Conservation (phyloP, 2,329 filamentous ascomycete species). For the Metarhizium anisopliae region DNA sequence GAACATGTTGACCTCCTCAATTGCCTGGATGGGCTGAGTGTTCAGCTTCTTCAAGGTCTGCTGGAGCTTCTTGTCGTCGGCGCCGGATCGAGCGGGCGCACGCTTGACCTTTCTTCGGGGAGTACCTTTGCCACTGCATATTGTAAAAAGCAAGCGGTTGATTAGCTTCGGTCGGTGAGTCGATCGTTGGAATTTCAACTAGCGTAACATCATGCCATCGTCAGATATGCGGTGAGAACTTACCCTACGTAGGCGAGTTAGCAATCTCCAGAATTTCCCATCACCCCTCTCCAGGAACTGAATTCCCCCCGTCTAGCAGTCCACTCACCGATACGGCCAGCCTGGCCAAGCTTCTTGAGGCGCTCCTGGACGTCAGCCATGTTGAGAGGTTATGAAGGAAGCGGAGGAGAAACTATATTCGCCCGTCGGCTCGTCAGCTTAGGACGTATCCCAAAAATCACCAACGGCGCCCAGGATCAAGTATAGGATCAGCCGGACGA, state of each 20-base stretch:
- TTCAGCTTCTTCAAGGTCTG: slow-evolving; percentile 97
- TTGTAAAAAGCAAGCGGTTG: slow-evolving; percentile 4
- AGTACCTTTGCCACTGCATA: slow-evolving; percentile 81
- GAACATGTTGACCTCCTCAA: slow-evolving; percentile 99
- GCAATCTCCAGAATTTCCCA: neutral
- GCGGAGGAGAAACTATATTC: slow-evolving; percentile 7
- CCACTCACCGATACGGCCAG: slow-evolving; percentile 58
- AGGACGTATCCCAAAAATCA: neutral
- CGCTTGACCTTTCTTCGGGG: slow-evolving; percentile 98
- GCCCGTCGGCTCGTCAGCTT: slow-evolving; percentile 8
- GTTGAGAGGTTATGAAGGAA: slow-evolving; percentile 25
- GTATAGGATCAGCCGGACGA: neutral
- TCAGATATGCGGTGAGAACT: slow-evolving; percentile 11
- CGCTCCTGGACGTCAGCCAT: slow-evolving; percentile 51
- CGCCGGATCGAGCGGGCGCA: slow-evolving; percentile 82
- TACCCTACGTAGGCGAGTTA: slow-evolving; percentile 23
- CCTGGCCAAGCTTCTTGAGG: slow-evolving; percentile 48
- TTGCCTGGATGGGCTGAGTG: slow-evolving; percentile 97
- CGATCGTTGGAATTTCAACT: neutral
- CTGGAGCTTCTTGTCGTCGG: slow-evolving; percentile 99
- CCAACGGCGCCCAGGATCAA: neutral
- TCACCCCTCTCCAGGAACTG: neutral
- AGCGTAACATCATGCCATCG: neutral
- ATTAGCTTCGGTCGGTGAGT: slow-evolving; percentile 18
- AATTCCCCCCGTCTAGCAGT: neutral